Evolutionary conservation across 1,284 basidiomycete genomes (phyloP), one percentile per base, ranked within the genome.

Genomic region (Melampsora americana): DNA sequence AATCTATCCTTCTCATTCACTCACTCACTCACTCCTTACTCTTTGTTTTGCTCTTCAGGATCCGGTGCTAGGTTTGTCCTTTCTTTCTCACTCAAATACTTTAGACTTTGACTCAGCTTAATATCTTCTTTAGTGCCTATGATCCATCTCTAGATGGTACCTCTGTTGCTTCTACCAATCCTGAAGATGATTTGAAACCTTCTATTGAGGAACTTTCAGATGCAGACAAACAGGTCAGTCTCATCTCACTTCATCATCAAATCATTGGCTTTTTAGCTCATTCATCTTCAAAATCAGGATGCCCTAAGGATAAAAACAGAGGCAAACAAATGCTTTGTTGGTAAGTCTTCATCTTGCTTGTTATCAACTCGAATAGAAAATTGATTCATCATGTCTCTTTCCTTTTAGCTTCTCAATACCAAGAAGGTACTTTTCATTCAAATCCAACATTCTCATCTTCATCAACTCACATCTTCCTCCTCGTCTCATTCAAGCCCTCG

Each of bases 311-410:
- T 95, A 77, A 97, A 96, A 84, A 87, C 85, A 9, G 86, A 90
- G 79, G 94, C 93, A 14, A 96, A 96, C 85, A 89, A 90, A 80
- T 90, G 92, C 4, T 97, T 95, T 82, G 84, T 85, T 42, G 85
- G 92, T 92, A 83, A 82, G 87, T 66, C 26, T 39, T 28, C 44
- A 30, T 16, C 64, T 23, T 66, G 7, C 32, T 35, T 7, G 30
- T 66, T 5, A 39, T 23, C 7, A 28, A 46, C 12, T 32, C 23
- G 5, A 5, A 66, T 30, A 18, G n/a, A 30, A 77, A 59, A 12
- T 48, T 39, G n/a, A n/a, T 26, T n/a, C 46, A 6, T 20, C n/a
- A 77, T 46, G 28, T 12, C 42, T 79, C 77, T 42, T 39, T 18
- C 32, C 35, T 39, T 20, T 26, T 48, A 44, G 50, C 6, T 23